Percentiles rank a stretch among this genome's conserved stretches.
Evolutionary conservation across 2,329 filamentous ascomycete species (phyloP).

Genomic region (Cercospora sojina): DNA sequence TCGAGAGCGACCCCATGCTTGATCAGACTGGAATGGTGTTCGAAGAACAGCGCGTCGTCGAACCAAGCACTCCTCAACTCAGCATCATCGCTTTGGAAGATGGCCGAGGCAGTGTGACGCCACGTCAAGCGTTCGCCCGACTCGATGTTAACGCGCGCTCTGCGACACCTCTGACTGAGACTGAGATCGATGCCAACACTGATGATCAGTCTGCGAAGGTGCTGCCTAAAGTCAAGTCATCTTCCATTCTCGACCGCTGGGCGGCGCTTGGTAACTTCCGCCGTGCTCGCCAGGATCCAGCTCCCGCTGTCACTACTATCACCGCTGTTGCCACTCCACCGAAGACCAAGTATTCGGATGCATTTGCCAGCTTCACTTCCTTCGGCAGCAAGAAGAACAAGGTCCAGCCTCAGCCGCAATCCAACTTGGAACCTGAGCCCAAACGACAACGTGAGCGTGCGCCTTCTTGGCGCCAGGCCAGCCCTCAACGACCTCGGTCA

Average conservation of each 20-base stretch:
- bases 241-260: slow-evolving; percentile 75
- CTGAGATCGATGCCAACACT: slow-evolving; percentile 2
- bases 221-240: slow-evolving; percentile 61
- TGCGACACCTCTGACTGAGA: slow-evolving; percentile 30
- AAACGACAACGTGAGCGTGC: slow-evolving; percentile 32
- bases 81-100: slow-evolving; percentile 47
- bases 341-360: slow-evolving; percentile 37
- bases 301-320: slow-evolving; percentile 38
- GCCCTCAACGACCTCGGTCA: slow-evolving; percentile 32
- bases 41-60: slow-evolving; percentile 41
- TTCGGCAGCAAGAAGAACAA: slow-evolving; percentile 39
- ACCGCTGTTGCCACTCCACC: slow-evolving; percentile 38
- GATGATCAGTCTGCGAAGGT: slow-evolving; percentile 49
- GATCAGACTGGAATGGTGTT: slow-evolving; percentile 30
- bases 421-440: slow-evolving; percentile 20
- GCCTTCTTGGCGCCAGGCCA: slow-evolving; percentile 36
- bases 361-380: slow-evolving; percentile 36
- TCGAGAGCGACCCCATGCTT: slow-evolving; percentile 34
- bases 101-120: slow-evolving; percentile 48
- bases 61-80: slow-evolving; percentile 59
- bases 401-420: slow-evolving; percentile 29
- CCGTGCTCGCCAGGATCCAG: slow-evolving; percentile 58
- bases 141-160: slow-evolving; percentile 52
- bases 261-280: slow-evolving; percentile 80
- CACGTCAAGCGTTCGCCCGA: slow-evolving; percentile 55